These are phyloP conservation scores for Podospora fimiseda DNA, from an alignment of 495 filamentous ascomycete species.

Conservation along the genomic window DNA sequence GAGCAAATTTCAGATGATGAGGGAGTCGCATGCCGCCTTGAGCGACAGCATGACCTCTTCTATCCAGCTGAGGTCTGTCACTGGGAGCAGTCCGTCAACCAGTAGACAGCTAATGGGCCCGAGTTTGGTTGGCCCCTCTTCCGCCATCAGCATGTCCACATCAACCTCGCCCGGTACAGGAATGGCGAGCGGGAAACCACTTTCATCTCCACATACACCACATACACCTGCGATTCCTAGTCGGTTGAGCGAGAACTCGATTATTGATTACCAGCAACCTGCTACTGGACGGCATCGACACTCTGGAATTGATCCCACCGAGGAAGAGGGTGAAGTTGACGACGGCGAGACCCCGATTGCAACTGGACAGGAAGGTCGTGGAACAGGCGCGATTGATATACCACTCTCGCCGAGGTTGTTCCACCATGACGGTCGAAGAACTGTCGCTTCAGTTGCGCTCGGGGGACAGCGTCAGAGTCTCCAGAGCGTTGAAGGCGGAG, in stretches of 20 bases:
- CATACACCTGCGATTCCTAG: constrained; percentile 91
- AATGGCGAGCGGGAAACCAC: constrained; percentile 84
- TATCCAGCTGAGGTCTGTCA: constrained; percentile 67
- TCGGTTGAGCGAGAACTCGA: constrained; percentile 80
- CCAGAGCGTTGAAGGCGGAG: neutral
- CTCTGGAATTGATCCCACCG: constrained; percentile 4
- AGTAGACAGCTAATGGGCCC: constrained; percentile 73
- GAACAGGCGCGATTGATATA: constrained; percentile 75
- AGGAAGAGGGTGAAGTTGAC: constrained; percentile 20
- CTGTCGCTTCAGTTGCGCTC: constrained; percentile 70
- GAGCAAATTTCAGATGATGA: constrained; percentile 72
- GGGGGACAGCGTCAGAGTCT: too few relatives aligned
- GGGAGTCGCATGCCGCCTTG: constrained; percentile 75
- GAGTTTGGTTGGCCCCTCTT: constrained; percentile 75
- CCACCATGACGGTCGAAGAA: constrained; percentile 39
- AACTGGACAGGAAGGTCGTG: constrained; percentile 28
- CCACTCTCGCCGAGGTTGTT: constrained; percentile 68
- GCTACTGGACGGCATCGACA: too few relatives aligned
- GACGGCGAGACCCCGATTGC: constrained; percentile 29
- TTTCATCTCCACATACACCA: constrained; percentile 89
- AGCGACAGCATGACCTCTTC: constrained; percentile 87
- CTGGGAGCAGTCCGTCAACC: constrained; percentile 77
- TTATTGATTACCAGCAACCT: constrained; percentile 74
- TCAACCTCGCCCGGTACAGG: constrained; percentile 86
- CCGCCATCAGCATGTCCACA: constrained; percentile 74